Conservation (phyloP, 192 early-diverging fungal species). For the Coemansia sp. region DNA sequence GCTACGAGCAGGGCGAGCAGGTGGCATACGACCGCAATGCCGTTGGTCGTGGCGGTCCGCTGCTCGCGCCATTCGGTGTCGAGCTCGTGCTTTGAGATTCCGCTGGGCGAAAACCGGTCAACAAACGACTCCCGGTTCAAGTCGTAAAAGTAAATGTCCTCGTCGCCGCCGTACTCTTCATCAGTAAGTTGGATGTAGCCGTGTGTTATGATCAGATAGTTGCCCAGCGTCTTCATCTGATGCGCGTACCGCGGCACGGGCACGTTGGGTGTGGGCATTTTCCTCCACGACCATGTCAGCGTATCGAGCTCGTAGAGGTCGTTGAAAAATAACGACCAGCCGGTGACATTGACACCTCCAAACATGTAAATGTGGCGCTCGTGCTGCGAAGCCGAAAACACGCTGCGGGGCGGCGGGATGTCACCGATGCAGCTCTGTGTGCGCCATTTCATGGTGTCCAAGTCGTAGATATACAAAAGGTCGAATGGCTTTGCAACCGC, state of each 20-base stretch:
- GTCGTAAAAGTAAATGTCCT: conserved; percentile 45
- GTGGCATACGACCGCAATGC: conserved; percentile 17
- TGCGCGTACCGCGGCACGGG: conserved; percentile 42
- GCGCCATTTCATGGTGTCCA: conserved; percentile 34
- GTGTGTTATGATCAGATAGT: conserved; percentile 37
- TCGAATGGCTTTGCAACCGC: conserved; percentile 27
- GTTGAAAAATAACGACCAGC: conserved; percentile 19
- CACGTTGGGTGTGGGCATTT: conserved; percentile 25
- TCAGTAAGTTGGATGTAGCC: conserved; percentile 16
- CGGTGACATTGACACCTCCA: conserved; percentile 34
- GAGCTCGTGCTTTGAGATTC: conserved; percentile 19
- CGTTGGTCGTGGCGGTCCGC: conserved; percentile 15
- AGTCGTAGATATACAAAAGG: conserved; percentile 24
- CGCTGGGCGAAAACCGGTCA: conserved; percentile 25
- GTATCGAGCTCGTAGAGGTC: conserved; percentile 43
- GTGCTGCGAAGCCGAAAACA: conserved; percentile 17
- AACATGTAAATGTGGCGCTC: conserved; percentile 27
- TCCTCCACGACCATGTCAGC: conserved; percentile 28
- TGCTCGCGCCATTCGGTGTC: conserved; percentile 32
- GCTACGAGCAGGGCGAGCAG: conserved; percentile 17
- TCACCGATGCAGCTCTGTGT: conserved; percentile 24
- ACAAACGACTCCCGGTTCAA: conserved; percentile 29
- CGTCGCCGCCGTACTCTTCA: conserved; percentile 11
- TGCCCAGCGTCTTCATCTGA: conserved; percentile 40
- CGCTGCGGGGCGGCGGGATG: conserved; percentile 24